Evolutionary conservation across 1,284 basidiomycete genomes (phyloP), one percentile per base, ranked within the genome.

Genomic region (Irpex lacteus): DNA sequence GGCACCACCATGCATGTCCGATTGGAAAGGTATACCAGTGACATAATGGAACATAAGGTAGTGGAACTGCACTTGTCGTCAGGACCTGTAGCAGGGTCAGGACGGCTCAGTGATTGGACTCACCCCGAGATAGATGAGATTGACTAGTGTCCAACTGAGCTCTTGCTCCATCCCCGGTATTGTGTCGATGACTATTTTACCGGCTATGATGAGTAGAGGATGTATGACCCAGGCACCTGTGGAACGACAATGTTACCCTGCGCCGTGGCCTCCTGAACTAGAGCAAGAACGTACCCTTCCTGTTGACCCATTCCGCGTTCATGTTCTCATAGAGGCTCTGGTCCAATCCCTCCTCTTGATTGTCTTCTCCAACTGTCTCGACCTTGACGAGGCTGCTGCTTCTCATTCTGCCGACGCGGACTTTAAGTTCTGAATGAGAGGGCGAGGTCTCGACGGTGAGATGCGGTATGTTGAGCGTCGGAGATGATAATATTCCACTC

Each of bases 11-110:
- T 93, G 91, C 38, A 91, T 77, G 75, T 95, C 84, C 73, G 89
- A 90, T 72, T 97, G 92, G 76, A 99, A 99, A 2, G 98, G 97
- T 38, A 98, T 95, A 59, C 97, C 97, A 9, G 95, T 98, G 62
- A 98, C 95, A 82, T 94, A 95, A 77, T 99, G 97, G 80, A 99
- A 99, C 94, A 99, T 98, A 69, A 98, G 82, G 79, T 97, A 99
- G 11, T 96, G 94, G 32, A 97, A 77, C 96, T 98, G 73, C 21
- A 62, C 19, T 26, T 65, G 63, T 57, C 60, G 36, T 21, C 9
- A 62, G 38, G 47, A 44, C 3, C 6, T 40, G 18, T 37, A 60
- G 15, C 40, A 63, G 18, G 15, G 34, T 40, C 53, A 57, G 32
- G 54, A 55, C 11, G 15, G 54, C 21, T 15, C 5, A 37, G 15